Evolutionary conservation across 768 basidiomycete species (phyloP), one percentile per base, ranked within the genome.

Genomic region (Pisolithus marmoratus): DNA sequence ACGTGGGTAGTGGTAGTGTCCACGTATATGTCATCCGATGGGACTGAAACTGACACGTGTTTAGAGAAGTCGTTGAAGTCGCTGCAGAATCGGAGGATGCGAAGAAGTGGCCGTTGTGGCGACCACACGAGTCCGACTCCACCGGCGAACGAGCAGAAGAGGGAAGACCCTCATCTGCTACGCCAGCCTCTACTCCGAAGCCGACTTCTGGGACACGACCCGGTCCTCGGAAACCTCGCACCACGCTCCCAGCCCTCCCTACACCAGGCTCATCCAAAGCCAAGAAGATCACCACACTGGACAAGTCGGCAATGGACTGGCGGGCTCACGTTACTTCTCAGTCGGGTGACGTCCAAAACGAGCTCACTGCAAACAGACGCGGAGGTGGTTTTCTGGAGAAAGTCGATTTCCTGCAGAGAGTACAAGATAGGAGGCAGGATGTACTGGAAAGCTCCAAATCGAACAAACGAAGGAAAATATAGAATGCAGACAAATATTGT

Each of bases 291-390:
- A 83, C 86, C 22, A 92, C 89, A 23, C 74, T 94, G 14, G 89
- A 91, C 55, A 93, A 92, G 65, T 90, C 87, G 0, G 82, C 85
- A 12, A 82, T 94, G 79, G 91, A 94, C 63, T 94, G 91, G 91
- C 75, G 76, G 26, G 67, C 80, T 1, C 89, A 92, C 58, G 67
- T 90, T 14, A 66, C 74, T 19, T 54, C 75, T 0, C 68, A 76
- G 47, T 60, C 66, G 23, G 60, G 64, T 19, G 77, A 72, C 3
- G 61, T 84, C 8, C 77, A 80, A 54, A 84, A 90, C 57, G 86
- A 89, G 54, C 74, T 94, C n/a, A 81, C 86, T 46, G 80, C 80
- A 3, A 85, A 90, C 53, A 73, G 84, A 44, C 78, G 84, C 38
- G 80, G 83, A 0, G 89, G 87, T 8, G 88, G 90, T 0, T 94